Evolutionary conservation across 495 filamentous ascomycete genomes (phyloP).

Genomic region (Amniculicola lignicola): DNA sequence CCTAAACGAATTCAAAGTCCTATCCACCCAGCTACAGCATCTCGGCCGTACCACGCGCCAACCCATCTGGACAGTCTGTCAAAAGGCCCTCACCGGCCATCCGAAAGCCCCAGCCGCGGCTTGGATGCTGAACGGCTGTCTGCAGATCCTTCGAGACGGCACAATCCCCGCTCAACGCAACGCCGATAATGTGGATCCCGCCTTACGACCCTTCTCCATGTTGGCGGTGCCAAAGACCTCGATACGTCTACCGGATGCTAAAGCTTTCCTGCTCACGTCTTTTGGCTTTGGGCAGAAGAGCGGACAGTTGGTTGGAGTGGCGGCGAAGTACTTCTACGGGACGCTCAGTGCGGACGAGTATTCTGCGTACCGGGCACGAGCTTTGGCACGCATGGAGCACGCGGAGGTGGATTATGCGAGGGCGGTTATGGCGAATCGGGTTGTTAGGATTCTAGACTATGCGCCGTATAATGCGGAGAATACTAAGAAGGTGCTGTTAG

Average conservation of each 20-base stretch:
- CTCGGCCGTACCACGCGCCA: constrained; percentile 29
- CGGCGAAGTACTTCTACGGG: constrained; percentile 30
- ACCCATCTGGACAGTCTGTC: constrained; percentile 19
- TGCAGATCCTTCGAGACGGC: constrained; percentile 32
- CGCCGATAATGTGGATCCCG: constrained; percentile 33
- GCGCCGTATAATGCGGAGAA: no score
- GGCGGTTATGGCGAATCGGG: no score
- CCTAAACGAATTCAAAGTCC: constrained; percentile 31
- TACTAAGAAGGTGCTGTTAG: no score
- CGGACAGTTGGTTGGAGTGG: constrained; percentile 27
- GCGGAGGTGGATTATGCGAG: no score
- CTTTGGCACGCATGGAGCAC: no score
- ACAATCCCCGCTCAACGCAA: constrained; percentile 34
- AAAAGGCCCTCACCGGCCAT: constrained; percentile 37
- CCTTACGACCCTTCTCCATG: constrained; percentile 16
- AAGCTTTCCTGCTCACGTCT: constrained; percentile 34
- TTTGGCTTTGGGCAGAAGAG: constrained; percentile 39
- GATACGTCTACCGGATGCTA: constrained; percentile 12
- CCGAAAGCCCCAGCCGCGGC: constrained; percentile 35
- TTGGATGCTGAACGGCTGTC: constrained; percentile 36
- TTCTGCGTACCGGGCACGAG: not conserved
- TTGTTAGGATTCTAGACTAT: no score
- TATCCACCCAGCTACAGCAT: constrained; percentile 24
- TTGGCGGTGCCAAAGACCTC: constrained; percentile 17
- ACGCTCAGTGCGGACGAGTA: constrained; percentile 15